These are phyloP conservation scores for Cicer yamashitae DNA, from an alignment of 306 rosid species.

Conservation along the genomic window DNA sequence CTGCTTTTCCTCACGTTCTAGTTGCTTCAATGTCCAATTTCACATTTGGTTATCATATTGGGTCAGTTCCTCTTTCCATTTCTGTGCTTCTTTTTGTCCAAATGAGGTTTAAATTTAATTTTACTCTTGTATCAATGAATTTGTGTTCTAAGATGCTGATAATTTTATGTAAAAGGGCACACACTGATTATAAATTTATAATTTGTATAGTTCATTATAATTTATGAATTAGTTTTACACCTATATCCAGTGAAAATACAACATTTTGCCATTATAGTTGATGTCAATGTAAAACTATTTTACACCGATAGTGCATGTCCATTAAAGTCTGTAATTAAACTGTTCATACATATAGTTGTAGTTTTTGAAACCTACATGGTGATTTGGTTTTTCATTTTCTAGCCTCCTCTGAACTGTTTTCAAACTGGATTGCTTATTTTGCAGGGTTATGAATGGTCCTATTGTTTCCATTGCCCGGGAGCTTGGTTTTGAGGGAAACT, in stretches of 20 bases:
- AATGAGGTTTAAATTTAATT: background rate
- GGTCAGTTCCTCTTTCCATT: constrained; percentile 55
- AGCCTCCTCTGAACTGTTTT: constrained; percentile 12
- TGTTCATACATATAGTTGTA: background rate
- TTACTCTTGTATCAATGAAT: background rate
- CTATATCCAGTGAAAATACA: no score
- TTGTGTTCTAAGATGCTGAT: no score
- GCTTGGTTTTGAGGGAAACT: constrained; percentile 84
- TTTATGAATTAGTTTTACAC: no score
- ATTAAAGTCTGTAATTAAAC: background rate
- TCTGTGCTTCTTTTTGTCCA: background rate
- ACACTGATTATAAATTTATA: no score
- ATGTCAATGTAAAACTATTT: no score
- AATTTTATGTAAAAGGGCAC: no score
- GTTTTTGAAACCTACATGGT: constrained; percentile 10
- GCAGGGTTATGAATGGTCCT: constrained; percentile 92
- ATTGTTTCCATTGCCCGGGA: constrained; percentile 81
- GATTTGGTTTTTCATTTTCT: constrained; percentile 3
- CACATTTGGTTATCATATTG: constrained; percentile 88
- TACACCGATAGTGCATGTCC: no score
- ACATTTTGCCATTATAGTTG: no score
- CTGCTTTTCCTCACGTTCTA: constrained; percentile 78
- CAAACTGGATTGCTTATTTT: constrained; percentile 38
- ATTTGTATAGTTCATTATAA: background rate
- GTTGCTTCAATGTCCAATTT: constrained; percentile 83